Percentiles rank a stretch among this genome's conserved stretches.
Conservation (phyloP, 495 filamentous ascomycete genomes). For the Halenospora varia region DNA sequence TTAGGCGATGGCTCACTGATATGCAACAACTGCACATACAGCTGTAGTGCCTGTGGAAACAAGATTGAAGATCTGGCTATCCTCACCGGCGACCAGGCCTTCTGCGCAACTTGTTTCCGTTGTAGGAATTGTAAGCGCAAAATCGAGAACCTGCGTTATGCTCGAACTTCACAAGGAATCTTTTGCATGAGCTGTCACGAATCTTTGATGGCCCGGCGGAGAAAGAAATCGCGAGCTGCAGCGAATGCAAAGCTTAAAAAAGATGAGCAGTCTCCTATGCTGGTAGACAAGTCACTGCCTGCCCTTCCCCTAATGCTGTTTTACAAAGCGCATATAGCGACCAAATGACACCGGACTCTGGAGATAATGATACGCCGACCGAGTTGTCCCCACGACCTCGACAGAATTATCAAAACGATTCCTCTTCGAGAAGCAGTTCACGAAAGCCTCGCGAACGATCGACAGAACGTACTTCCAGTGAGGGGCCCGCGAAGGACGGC, state of each 20-base stretch:
- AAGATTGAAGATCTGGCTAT: conserved; percentile 99
- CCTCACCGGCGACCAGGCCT: conserved; percentile 97
- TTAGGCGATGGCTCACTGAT: conserved; percentile 97
- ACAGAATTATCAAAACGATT: conserved; percentile 43
- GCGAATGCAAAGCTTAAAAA: conserved; percentile 54
- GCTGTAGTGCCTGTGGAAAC: conserved; percentile 92
- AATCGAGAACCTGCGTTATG: conserved; percentile 98
- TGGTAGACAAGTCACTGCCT: conserved; percentile 90
- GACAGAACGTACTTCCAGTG: conserved; percentile 39
- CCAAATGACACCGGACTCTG: conserved; percentile 67
- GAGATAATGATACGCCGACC: conserved; percentile 56
- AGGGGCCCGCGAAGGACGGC: conserved; percentile 43
- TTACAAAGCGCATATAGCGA: conserved; percentile 57
- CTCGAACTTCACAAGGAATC: conserved; percentile 94
- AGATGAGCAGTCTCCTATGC: conserved; percentile 57
- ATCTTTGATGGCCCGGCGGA: conserved; percentile 90
- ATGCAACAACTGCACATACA: conserved; percentile 99
- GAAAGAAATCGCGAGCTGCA: conserved; percentile 77
- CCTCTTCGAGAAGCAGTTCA: conserved; percentile 46
- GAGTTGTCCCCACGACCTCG: conserved; percentile 67
- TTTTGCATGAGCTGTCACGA: conserved; percentile 99
- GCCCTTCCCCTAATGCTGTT: conserved; percentile 79
- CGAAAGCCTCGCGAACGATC: conserved; percentile 38
- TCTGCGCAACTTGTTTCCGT: conserved; percentile 94
- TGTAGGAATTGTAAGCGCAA: conserved; percentile 98